A percentile compares a stretch with the other conserved stretches of the same genome.
These are phyloP conservation scores for Tuctoria greenei DNA, from an alignment of 176 grass and related monocot genomes.

Conservation along the genomic window DNA sequence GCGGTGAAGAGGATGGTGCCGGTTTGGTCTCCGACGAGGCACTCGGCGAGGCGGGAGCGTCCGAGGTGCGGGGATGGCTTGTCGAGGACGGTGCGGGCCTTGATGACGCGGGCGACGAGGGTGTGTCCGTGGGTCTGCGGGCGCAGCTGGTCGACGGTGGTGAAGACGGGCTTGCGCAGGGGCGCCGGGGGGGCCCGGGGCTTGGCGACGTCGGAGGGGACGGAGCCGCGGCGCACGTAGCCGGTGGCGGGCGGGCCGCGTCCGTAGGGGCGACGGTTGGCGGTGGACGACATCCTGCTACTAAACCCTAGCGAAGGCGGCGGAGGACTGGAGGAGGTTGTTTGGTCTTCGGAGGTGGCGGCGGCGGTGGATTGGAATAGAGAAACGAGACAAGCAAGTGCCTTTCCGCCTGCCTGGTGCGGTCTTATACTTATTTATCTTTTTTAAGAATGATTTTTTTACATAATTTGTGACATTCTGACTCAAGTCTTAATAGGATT, in stretches of 20 bases:
- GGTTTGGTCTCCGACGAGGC: conserved; percentile 54
- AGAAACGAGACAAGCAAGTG: background rate
- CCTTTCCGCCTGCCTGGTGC: background rate
- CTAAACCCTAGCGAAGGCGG: conserved; percentile 25
- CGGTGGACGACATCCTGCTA: conserved; percentile 1
- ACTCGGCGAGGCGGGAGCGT: conserved; percentile 43
- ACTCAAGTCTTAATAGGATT: too few species aligned
- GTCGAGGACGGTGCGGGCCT: conserved; percentile 44
- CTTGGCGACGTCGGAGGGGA: background rate
- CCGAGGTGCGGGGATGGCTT: conserved; percentile 25
- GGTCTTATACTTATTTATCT: too few species aligned
- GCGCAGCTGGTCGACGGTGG: conserved; percentile 38
- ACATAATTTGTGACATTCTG: too few species aligned
- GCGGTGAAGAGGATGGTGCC: conserved; percentile 57
- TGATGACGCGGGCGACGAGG: conserved; percentile 43
- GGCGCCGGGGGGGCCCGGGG: background rate
- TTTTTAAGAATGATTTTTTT: too few species aligned
- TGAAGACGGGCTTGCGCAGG: conserved; percentile 60
- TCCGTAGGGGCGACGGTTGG: background rate
- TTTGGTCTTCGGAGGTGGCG: background rate
- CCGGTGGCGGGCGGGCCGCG: background rate
- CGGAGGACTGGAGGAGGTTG: background rate
- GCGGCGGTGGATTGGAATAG: background rate
- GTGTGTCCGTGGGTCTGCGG: conserved; percentile 48
- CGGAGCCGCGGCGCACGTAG: conserved; percentile 10